phyloP scores from a whole-genome alignment of 2,329 filamentous ascomycete species.

The Curvularia eragrostidis region DNA sequence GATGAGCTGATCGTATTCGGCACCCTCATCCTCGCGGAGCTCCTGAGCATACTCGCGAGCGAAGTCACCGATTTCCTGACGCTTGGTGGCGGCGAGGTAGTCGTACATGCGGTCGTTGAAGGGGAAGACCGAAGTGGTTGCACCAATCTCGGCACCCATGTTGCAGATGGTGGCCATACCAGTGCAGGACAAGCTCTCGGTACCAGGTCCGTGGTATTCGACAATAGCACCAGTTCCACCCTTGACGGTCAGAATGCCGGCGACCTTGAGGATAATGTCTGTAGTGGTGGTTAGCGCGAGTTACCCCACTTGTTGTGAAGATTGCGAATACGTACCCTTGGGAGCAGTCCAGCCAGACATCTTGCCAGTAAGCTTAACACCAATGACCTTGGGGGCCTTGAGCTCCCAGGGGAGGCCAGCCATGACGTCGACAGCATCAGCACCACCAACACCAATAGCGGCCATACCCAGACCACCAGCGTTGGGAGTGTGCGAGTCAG shows the following conservation, averaged over 20 bases:
- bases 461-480: constrained; percentile 94
- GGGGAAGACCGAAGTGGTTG: constrained; percentile 93
- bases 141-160: constrained; percentile 66
- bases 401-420: constrained; percentile 96
- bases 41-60: constrained; percentile 83
- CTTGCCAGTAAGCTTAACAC: constrained; percentile 90
- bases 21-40: constrained; percentile 81
- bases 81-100: constrained; percentile 91
- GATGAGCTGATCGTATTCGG: constrained; percentile 94
- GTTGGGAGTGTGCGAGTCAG: constrained; percentile 97
- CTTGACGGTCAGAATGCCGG: constrained; percentile 96
- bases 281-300: constrained; percentile 15
- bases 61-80: constrained; percentile 88
- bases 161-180: constrained; percentile 82
- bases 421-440: constrained; percentile 98
- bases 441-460: constrained; percentile 96
- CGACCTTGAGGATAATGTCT: constrained; percentile 98
- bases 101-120: constrained; percentile 99
- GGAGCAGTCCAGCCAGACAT: constrained; percentile 90
- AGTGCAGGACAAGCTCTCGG: constrained; percentile 76
- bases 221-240: constrained; percentile 93
- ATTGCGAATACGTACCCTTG: constrained; percentile 70
- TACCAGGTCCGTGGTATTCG: constrained; percentile 77
- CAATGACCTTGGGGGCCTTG: constrained; percentile 96
- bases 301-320: constrained; percentile 11